Evolutionary conservation across 1,284 basidiomycete genomes (phyloP).

Genomic region (Limonomyces culmigenus): DNA sequence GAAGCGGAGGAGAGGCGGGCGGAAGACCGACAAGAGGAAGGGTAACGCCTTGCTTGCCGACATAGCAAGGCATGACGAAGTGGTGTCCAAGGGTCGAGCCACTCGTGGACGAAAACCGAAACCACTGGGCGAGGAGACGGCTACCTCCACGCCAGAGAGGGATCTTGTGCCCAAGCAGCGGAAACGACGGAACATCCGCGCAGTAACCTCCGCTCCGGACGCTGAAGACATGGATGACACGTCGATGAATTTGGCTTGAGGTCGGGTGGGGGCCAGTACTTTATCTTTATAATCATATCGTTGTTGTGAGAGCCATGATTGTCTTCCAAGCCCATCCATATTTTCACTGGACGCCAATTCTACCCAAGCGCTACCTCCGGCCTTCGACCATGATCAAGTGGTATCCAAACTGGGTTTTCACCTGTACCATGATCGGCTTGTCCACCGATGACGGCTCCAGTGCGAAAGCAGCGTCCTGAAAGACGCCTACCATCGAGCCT

Average conservation of each 20-base stretch:
- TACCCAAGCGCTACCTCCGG: too few species aligned
- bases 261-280: too few species aligned
- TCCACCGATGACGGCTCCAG: conserved; percentile 63
- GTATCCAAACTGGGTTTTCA: conserved; percentile 74
- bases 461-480: conserved; percentile 72
- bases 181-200: too few species aligned
- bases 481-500: conserved; percentile 67
- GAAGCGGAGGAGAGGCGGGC: conserved; percentile 40
- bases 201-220: too few species aligned
- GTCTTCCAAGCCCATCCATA: too few species aligned
- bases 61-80: conserved; percentile 57
- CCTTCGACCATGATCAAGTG: too few species aligned
- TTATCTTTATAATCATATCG: too few species aligned
- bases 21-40: conserved; percentile 49
- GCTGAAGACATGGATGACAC: too few species aligned
- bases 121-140: not conserved
- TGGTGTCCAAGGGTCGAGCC: conserved; percentile 18
- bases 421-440: conserved; percentile 54
- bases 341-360: too few species aligned
- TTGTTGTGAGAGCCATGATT: too few species aligned
- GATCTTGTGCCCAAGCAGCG: not conserved
- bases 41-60: conserved; percentile 66
- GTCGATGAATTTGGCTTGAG: too few species aligned
- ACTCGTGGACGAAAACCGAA: not conserved
- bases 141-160: not conserved